Evolutionary conservation across 768 basidiomycete species (phyloP), one percentile per base, ranked within the genome.

Genomic region (Leccinum variicolor): DNA sequence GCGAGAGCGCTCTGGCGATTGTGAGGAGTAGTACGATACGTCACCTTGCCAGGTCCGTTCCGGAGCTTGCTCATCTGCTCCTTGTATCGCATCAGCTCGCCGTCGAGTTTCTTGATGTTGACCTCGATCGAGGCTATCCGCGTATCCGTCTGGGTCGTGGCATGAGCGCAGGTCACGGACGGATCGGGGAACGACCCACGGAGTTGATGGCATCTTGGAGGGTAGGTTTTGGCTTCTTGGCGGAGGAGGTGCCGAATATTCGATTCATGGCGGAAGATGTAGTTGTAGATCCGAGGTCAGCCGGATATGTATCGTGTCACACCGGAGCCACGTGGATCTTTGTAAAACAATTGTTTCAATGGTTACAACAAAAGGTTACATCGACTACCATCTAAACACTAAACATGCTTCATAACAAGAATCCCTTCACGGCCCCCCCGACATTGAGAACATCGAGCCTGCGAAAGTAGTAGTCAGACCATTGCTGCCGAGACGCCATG

Each of bases 71-170:
- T 82, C 91, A 99, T 92, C 75, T 98, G 97, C 54, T 95, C 93
- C 73, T 94, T 94, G 78, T 97, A 98, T 39, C 90, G 80, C 50
- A 78, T 80, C 19, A 99, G 82, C 69, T 99, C 97, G 6, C 87
- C 95, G 67, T 98, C 95, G 28, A 99, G 82, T 73, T 98, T 99
- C 77, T 89, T 90, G 64, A 99, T 79, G 79, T 98, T 99, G 71
- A 98, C 95, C 72, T 99, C 94, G 61, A 97, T 90, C 13, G 90
- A 86, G 26, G 86, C 85, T 71, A 92, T 81, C 53, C 95, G 86
- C 1, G 83, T 73, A 71, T 98, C 95, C 70, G 94, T 97, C 94
- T 97, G 61, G 6, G 7, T 47, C 33, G 41, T 33, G 41, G 10
- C 48, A 52, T 63, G 34, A 46, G 46, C 6, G 49, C 28, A 3